phyloP scores from a whole-genome alignment of 768 basidiomycete species.

The Tulasnella sp. region DNA sequence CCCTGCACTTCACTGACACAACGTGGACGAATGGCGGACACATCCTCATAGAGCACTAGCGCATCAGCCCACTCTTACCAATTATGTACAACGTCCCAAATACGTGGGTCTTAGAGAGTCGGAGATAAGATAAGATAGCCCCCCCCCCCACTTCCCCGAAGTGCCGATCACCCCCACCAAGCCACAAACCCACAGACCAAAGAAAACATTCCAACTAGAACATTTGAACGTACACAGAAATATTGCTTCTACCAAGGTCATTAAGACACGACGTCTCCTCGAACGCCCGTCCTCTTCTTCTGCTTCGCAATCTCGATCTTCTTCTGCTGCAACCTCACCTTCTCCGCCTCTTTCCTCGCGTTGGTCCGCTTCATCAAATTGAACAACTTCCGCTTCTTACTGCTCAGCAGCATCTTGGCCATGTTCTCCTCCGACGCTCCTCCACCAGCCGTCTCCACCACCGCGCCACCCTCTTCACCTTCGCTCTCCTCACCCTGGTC shows the following conservation, averaged over 20 bases:
- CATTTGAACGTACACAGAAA: not conserved
- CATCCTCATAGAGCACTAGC: not conserved
- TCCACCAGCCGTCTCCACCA: slow-evolving; percentile 34
- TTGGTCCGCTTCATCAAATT: slow-evolving; percentile 89
- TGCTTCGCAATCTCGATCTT: slow-evolving; percentile 53
- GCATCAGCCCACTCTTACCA: not conserved
- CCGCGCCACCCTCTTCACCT: not conserved
- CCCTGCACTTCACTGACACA: not conserved
- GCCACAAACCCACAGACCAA: not conserved
- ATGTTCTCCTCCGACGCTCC: slow-evolving; percentile 65
- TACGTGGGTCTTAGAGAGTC: not conserved
- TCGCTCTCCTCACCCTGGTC: slow-evolving; percentile 32
- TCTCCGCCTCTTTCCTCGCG: slow-evolving; percentile 72
- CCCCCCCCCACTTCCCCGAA: too few species aligned
- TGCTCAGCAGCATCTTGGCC: slow-evolving; percentile 98
- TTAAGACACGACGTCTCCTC: not conserved
- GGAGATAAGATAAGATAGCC: not conserved
- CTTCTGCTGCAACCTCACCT: slow-evolving; percentile 53
- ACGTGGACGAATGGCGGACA: slow-evolving; percentile 3
- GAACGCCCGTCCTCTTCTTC: slow-evolving; percentile 36
- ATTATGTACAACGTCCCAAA: not conserved
- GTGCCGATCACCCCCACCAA: too few species aligned
- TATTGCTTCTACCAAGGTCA: not conserved
- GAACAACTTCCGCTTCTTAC: slow-evolving; percentile 87
- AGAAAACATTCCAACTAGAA: not conserved